Evolutionary conservation across 495 filamentous ascomycete species (phyloP), one percentile per base, ranked within the genome.

Genomic region (Daldinia concentrica): DNA sequence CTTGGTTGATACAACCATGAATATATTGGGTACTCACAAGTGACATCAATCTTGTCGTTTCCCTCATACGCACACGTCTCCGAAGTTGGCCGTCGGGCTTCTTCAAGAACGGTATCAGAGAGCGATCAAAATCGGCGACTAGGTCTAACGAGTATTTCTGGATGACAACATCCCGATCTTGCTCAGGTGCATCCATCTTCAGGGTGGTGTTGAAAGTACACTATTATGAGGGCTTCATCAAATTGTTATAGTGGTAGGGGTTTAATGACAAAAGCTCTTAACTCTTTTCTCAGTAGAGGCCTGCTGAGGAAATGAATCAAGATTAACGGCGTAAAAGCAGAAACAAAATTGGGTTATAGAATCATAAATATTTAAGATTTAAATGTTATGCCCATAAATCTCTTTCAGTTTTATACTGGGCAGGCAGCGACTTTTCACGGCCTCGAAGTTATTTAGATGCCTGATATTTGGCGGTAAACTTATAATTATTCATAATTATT

Each of bases 131-230:
- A 63, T 93, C 90, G 9, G 80, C 76, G 37, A 94, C 82, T 52
- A 94, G 82, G 54, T 92, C 90, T 14, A 83, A 80, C 3, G 92
- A 92, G 41, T 86, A 83, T 50, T 90, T 89, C 74, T 93, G 91
- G 19, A 96, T 85, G 75, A 91, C 88, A 54, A 93, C 81, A 68
- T 94, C 92, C 59, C 85, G 79, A 48, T 93, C 92, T 19, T 79
- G 76, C 24, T 86, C 85, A 9, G 79, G 69, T 14, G 81, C 82
- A 66, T 87, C 84, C 84, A 85, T 86, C 22, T 26, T 75, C 41
- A 37, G 17, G 11, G 26, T 22, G 6, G 17, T 17, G 11, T 58
- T 29, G 3, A 4, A 43, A 19, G 2, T n/a, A 11, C 11, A 41
- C 22, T 63, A 27, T 55, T 55, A 8, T 17, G 36, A 29, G 48